Conservation (phyloP, 768 basidiomycete genomes). For the Auricularia heimuer region DNA sequence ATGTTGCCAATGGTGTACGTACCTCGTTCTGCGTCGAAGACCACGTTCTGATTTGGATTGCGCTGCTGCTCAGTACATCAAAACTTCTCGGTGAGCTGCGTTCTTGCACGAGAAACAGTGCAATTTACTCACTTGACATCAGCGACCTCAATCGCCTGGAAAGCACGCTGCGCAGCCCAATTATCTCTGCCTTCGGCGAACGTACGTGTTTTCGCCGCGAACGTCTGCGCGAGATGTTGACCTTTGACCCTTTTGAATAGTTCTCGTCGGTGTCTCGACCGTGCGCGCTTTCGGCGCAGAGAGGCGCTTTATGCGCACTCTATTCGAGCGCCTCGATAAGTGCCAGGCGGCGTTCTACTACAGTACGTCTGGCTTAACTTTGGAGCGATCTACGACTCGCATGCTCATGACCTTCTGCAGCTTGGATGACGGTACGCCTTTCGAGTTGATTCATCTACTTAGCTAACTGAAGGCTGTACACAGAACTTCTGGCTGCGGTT, state of each 20-base stretch:
- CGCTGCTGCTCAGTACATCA: background rate
- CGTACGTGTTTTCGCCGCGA: background rate
- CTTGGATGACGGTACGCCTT: background rate
- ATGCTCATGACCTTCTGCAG: background rate
- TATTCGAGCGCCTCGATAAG: slow-evolving; percentile 4
- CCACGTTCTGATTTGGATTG: background rate
- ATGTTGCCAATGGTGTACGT: background rate
- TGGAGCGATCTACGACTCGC: too few species aligned
- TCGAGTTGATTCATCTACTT: background rate
- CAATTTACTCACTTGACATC: slow-evolving; percentile 13
- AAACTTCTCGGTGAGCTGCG: background rate
- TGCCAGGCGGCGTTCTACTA: slow-evolving; percentile 3
- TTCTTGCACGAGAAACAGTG: background rate
- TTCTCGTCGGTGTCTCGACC: slow-evolving; percentile 19
- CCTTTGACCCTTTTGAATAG: slow-evolving; percentile 9
- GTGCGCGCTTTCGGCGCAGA: slow-evolving; percentile 12
- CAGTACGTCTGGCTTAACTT: background rate
- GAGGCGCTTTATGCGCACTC: slow-evolving; percentile 5
- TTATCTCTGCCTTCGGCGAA: slow-evolving; percentile 11
- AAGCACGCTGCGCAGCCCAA: slow-evolving; percentile 21
- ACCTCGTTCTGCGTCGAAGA: background rate
- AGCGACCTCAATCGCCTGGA: slow-evolving; percentile 25
- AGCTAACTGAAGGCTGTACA: too few species aligned
- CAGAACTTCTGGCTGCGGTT: background rate
- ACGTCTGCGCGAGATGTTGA: background rate